These are phyloP conservation scores for Microbotryum scabiosae DNA, from an alignment of 1,284 basidiomycete genomes.

Conservation along the genomic window DNA sequence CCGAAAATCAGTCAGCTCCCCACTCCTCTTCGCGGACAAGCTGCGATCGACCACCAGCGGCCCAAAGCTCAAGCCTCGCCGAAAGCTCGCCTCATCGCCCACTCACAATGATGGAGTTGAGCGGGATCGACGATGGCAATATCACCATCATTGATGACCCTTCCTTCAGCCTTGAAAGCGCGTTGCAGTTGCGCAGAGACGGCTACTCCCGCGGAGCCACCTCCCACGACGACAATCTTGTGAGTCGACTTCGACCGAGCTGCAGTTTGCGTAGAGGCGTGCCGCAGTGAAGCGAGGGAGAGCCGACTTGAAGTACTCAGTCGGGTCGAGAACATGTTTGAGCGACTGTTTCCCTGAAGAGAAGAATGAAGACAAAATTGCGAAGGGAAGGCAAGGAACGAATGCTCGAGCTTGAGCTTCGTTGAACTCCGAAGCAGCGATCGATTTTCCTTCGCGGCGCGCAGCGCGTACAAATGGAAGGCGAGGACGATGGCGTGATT, in stretches of 20 bases:
- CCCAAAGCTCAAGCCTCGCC: background rate
- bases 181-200: constrained; percentile 52
- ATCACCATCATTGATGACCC: constrained; percentile 60
- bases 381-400: too few relatives aligned
- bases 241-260: constrained; percentile 14
- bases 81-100: background rate
- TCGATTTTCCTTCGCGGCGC: too few relatives aligned
- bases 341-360: too few relatives aligned
- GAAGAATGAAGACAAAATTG: too few relatives aligned
- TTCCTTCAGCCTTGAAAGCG: constrained; percentile 61
- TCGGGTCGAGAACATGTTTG: background rate
- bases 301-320: background rate
- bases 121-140: constrained; percentile 73
- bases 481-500: too few relatives aligned
- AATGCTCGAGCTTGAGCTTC: too few relatives aligned
- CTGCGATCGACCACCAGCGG: constrained; percentile 5
- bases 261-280: background rate
- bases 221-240: constrained; percentile 40
- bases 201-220: constrained; percentile 40
- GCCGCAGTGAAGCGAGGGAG: background rate
- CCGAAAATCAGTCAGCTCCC: background rate
- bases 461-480: too few relatives aligned
- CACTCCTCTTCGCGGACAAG: background rate
- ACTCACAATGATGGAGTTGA: constrained; percentile 63
- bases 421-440: too few relatives aligned